Evolutionary conservation across 2,329 filamentous ascomycete species (phyloP), one percentile per base, ranked within the genome.

Genomic region (Claviceps spartinae): DNA sequence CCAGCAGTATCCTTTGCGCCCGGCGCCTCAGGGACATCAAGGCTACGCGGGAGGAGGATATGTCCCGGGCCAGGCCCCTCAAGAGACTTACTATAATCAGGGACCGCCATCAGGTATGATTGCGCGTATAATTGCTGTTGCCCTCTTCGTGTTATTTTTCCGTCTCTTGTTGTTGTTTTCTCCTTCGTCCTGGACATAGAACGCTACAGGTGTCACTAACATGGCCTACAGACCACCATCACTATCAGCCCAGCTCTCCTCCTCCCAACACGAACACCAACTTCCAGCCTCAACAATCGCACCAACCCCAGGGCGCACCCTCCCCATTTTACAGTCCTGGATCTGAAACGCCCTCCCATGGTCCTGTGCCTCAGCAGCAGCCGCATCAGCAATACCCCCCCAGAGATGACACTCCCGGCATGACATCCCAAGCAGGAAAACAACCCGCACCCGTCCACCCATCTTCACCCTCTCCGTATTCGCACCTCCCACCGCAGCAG

Each of bases 311-410:
- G 13, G 50, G 47, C 41, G 78, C 71, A 4, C 70, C 76, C 13
- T 76, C 79, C 11, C 80, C 81, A 2, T 87, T 86, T 62, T 86
- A 86, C 61, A 71, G 83, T 46, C 78, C 79, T 52, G 81, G 81
- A 44, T 63, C 74, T 45, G 77, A 79, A 55, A 71, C 78, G 18
- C 72, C 76, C 1, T 58, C 74, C 22, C 67, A 70, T 50, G 62
- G 62, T 36, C 51, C 51, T 42, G 57, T 65, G 37, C 68, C 67
- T 50, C 74, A 51, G 42, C 51, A 52, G 30, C 30, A 30, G 26
- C 26, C 5, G 24, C 24, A 26, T 7, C 24, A 26, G 24, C 69
- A 73, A 53, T 77, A 78, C 54, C 74, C 79, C 4, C 75, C 72
- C 20, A 69, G 73, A 55, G 74, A 79, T 34, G 69, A 74, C 53